Conservation (phyloP, 2,329 filamentous ascomycete genomes). For the Trichocomaceae sp. region DNA sequence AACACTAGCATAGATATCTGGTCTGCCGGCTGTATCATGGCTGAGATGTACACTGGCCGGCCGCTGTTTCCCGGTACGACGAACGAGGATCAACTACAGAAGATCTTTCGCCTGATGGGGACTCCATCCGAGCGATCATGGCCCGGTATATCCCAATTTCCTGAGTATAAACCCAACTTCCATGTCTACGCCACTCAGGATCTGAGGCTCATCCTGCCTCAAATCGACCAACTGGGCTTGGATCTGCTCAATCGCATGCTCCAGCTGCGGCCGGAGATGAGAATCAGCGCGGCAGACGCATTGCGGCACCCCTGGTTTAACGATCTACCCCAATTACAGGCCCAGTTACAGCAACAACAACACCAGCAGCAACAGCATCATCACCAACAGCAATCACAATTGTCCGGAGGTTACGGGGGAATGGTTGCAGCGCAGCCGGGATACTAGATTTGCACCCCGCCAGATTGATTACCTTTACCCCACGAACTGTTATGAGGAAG, state of each 20-base stretch:
- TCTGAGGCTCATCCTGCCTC: constrained; percentile 74
- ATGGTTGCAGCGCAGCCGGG: constrained; percentile 32
- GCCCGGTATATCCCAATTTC: constrained; percentile 89
- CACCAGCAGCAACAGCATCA: constrained; percentile 35
- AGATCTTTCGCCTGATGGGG: constrained; percentile 98
- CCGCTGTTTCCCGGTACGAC: constrained; percentile 95
- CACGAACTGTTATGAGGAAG: background rate
- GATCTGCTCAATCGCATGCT: constrained; percentile 87
- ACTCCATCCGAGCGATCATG: constrained; percentile 92
- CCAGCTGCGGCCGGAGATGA: constrained; percentile 83
- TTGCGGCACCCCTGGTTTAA: constrained; percentile 90
- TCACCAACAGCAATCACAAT: constrained; percentile 22
- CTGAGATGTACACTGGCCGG: constrained; percentile 95
- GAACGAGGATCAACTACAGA: constrained; percentile 93
- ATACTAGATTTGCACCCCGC: constrained; percentile 19
- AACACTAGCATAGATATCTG: constrained; percentile 99
- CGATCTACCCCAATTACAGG: constrained; percentile 52
- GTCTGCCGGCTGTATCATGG: constrained; percentile 99
- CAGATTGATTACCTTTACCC: background rate
- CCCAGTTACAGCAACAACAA: constrained; percentile 40
- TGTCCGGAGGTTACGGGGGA: constrained; percentile 34
- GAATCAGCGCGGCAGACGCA: constrained; percentile 80
- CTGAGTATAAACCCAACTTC: constrained; percentile 96
- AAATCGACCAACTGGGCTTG: constrained; percentile 81
- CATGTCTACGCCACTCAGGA: constrained; percentile 93